These are phyloP conservation scores for Primulina tabacum DNA, from an alignment of 257 asterid genomes.

Conservation along the genomic window DNA sequence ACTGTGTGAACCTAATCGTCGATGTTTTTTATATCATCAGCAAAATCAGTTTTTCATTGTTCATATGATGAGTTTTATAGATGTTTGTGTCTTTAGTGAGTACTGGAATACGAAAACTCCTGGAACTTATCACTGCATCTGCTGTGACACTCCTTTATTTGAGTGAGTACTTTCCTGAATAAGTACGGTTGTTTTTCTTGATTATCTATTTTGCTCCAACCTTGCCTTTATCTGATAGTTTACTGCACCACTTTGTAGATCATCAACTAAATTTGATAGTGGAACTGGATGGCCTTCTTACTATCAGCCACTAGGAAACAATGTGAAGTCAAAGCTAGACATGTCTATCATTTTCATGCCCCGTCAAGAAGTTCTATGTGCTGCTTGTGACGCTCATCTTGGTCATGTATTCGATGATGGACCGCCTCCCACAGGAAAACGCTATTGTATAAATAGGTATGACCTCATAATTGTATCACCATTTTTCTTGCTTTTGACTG, in stretches of 20 bases:
- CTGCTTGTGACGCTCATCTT: conserved; percentile 87
- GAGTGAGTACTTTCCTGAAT: conserved; percentile 44
- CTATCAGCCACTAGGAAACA: conserved; percentile 65
- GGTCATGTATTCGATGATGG: conserved; percentile 93
- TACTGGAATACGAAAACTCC: conserved; percentile 82
- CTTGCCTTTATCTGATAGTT: conserved; percentile 6
- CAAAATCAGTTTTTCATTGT: background rate
- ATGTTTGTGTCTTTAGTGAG: conserved; percentile 46
- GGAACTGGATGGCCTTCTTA: conserved; percentile 99
- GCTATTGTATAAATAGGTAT: conserved; percentile 89
- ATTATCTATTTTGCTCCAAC: background rate
- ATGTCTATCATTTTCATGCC: conserved; percentile 88
- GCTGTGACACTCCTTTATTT: conserved; percentile 84
- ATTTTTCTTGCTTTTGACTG: background rate
- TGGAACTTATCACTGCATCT: conserved; percentile 85
- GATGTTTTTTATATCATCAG: background rate
- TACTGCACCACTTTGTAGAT: conserved; percentile 39
- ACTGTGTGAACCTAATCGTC: background rate
- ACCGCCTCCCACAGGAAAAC: conserved; percentile 85
- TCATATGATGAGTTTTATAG: background rate
- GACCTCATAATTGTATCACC: background rate
- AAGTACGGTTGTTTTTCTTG: background rate
- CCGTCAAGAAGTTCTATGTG: conserved; percentile 76
- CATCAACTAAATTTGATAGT: conserved; percentile 86
- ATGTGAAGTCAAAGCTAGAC: conserved; percentile 83